phyloP scores from a whole-genome alignment of 306 rosid species.

The Potentilla sterilis region DNA sequence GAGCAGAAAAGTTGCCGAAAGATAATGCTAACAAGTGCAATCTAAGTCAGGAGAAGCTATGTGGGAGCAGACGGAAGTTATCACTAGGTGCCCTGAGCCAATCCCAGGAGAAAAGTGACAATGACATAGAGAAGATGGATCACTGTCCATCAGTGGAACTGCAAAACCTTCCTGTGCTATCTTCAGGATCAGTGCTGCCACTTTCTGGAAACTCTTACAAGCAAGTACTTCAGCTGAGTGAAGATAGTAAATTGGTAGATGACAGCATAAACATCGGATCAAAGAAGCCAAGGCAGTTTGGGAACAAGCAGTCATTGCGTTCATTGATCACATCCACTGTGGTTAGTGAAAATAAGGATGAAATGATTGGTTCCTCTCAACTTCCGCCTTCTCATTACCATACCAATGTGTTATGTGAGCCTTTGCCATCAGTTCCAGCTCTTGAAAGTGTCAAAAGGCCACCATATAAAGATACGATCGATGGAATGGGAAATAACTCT shows the following conservation, averaged over 20 bases:
- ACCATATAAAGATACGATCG: background rate
- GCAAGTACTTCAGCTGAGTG: slow-evolving; percentile 7
- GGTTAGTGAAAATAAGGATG: slow-evolving; percentile 1
- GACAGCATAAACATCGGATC: slow-evolving; percentile 3
- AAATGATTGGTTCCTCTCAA: slow-evolving; percentile 8
- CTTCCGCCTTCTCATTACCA: background rate
- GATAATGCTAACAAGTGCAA: slow-evolving; percentile 10
- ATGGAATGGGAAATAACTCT: slow-evolving; percentile 15
- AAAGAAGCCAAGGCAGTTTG: slow-evolving; percentile 6
- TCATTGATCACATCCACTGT: background rate
- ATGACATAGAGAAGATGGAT: slow-evolving; percentile 10
- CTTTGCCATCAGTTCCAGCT: background rate
- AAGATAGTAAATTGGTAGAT: background rate
- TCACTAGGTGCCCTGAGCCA: slow-evolving; percentile 21
- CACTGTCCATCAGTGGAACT: background rate
- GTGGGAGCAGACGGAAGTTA: slow-evolving; percentile 27
- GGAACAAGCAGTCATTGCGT: slow-evolving; percentile 15
- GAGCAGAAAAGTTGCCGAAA: slow-evolving; percentile 13
- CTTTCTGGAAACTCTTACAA: slow-evolving; percentile 3
- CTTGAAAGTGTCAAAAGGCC: background rate
- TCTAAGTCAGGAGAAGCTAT: slow-evolving; percentile 21
- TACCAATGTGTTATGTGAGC: background rate
- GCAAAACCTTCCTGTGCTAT: background rate
- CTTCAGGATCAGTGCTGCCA: background rate
- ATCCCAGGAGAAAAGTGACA: slow-evolving; percentile 12